Percentiles rank a stretch among this genome's conserved stretches.
phyloP scores from a whole-genome alignment of 805 yeast species.

The Candida germanica region DNA sequence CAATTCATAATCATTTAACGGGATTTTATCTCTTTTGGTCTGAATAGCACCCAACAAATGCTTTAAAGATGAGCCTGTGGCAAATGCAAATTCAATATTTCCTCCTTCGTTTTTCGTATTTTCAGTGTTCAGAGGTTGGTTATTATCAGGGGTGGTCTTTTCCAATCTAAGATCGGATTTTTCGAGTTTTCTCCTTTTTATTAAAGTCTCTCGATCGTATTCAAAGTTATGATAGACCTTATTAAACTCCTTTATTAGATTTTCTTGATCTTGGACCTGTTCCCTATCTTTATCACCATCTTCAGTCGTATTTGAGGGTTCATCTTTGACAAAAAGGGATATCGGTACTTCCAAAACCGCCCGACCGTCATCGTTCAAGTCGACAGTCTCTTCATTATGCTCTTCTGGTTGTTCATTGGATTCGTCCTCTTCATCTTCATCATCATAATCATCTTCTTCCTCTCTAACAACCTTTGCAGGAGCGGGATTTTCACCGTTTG shows the following conservation, averaged over 20 bases:
- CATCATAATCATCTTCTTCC: conserved; percentile 37
- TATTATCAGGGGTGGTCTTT: conserved; percentile 16
- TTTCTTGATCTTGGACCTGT: conserved; percentile 37
- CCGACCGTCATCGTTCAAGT: conserved; percentile 26
- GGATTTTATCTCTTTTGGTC: conserved; percentile 68
- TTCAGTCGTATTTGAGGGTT: conserved; percentile 5
- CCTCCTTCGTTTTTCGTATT: conserved; percentile 12
- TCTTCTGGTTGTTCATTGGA: conserved; percentile 18
- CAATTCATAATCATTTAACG: conserved; percentile 76
- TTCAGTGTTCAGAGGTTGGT: conserved; percentile 10
- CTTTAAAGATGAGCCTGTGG: conserved; percentile 49
- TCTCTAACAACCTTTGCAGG: conserved; percentile 20
- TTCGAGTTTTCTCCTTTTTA: conserved; percentile 73
- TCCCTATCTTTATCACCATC: conserved; percentile 10
- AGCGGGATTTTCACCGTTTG: background rate
- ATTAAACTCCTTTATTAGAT: conserved; percentile 59
- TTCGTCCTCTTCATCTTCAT: conserved; percentile 23
- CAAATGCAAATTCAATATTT: conserved; percentile 37
- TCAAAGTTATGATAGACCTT: conserved; percentile 75
- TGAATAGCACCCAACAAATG: conserved; percentile 79
- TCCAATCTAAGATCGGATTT: conserved; percentile 73
- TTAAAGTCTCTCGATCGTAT: conserved; percentile 69
- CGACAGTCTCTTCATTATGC: conserved; percentile 25
- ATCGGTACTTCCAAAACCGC: conserved; percentile 33
- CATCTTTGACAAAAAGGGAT: conserved; percentile 20